phyloP scores from a whole-genome alignment of 2,329 filamentous ascomycete species.

The Cordyceps javanica region DNA sequence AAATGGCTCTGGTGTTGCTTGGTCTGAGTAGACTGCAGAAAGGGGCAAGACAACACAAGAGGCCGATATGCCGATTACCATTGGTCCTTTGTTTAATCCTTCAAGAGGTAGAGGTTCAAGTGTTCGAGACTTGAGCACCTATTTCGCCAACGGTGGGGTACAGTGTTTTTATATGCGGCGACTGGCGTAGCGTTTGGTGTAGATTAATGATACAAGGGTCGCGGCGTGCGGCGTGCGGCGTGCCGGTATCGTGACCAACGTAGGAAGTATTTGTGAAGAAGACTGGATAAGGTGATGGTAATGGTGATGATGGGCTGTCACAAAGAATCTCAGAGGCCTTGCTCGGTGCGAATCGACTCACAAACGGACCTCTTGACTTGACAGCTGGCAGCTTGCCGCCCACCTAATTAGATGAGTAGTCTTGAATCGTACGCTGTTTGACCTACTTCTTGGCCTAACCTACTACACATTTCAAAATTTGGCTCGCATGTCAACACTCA shows the following conservation, averaged over 20 bases:
- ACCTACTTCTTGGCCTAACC: background rate
- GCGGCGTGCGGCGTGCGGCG: background rate
- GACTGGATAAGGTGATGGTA: background rate
- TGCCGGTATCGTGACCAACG: background rate
- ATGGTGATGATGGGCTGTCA: background rate
- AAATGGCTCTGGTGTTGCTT: background rate
- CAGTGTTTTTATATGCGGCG: background rate
- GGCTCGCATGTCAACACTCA: background rate
- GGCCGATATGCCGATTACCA: background rate
- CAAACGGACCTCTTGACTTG: background rate
- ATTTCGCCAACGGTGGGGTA: constrained; percentile 1
- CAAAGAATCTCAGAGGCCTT: too few species aligned
- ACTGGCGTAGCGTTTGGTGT: background rate
- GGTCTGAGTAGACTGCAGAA: background rate
- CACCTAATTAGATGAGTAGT: background rate
- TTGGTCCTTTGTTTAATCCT: background rate
- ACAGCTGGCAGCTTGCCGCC: background rate
- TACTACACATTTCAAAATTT: background rate
- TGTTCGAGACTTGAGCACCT: background rate
- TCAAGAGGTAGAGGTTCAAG: background rate
- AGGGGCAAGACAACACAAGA: background rate
- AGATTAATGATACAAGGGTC: background rate
- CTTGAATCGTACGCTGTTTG: background rate
- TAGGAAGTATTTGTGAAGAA: too few species aligned
- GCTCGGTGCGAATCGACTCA: too few species aligned